Base-by-base conservation (phyloP, 495 filamentous ascomycete genomes). In the Neurospora sublineolata region DNA sequence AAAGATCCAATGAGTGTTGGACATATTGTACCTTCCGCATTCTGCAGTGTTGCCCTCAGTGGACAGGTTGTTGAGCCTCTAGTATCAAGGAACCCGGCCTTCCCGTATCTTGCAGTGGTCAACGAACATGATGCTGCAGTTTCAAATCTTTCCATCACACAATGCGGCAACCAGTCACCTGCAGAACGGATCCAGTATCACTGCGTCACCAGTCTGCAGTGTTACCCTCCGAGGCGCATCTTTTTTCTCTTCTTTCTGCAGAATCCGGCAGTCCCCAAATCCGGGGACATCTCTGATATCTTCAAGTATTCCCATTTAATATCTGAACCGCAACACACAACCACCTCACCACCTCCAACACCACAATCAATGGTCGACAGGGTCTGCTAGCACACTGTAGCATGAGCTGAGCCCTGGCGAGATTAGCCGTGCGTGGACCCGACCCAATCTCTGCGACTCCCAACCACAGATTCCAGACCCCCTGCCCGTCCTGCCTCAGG, bases 371-470 rank as follows among this genome's bases (percentile, higher is more conserved):
- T 77, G 76, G 77, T 36, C 38, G 72, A 68, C 72, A 69, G 75
- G 77, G 75, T n/a, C 58, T 36, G 67, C n/a, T 11, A 23, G 0
- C 16, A 18, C 37, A 39, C 52, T 64, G 40, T 69, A 37, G 71
- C 72, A 74, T 74, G 69, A 60, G 72, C 70, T 44, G 46, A 72
- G 71, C 79, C 79, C 77, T 79, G 75, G 73, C 76, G 75, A 80
- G 77, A 81, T 81, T 79, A 73, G 76, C 71, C 74, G 72, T 75
- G 77, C 79, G 77, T 77, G 76, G 75, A 67, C 36, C 23, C 69
- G 64, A 75, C 71, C 79, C 78, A 78, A 80, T 79, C 78, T 60
- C 52, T 60, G 52, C 52, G 12, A 60, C 52, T 33, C 74, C 73
- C 64, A 72, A 73, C 73, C 70, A 70, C 72, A 58, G 68, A 74